Evolutionary conservation across 306 rosid species (phyloP).

Genomic region (Cucurbita ficifolia): DNA sequence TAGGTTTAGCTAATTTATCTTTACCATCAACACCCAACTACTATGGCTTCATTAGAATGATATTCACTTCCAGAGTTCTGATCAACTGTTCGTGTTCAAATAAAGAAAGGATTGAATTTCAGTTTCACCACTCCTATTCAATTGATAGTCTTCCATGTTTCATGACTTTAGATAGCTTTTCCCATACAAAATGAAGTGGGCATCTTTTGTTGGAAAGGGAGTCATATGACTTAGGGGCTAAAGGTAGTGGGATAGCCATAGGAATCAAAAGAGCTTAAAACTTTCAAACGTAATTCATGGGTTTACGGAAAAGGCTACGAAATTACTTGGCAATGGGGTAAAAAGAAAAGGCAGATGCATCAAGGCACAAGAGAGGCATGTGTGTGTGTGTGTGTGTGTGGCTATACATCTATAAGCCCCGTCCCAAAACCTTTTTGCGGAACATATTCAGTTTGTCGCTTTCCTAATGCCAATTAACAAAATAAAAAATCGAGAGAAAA

Average conservation of each 20-base stretch:
- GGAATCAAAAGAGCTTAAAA: neutral
- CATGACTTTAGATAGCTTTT: neutral
- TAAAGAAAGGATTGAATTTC: neutral
- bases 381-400: too few relatives aligned
- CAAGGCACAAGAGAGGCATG: neutral
- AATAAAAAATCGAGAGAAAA: neutral
- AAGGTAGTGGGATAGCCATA: neutral
- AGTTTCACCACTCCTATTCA: neutral
- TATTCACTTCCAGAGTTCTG: too few relatives aligned
- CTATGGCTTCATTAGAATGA: too few relatives aligned
- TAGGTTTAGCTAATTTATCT: neutral
- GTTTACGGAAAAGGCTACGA: neutral
- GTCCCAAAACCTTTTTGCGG: neutral
- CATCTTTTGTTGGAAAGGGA: conserved; percentile 6
- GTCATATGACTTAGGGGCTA: neutral
- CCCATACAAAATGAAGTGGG: conserved; percentile 10
- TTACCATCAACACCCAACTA: too few relatives aligned
- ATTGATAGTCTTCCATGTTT: neutral
- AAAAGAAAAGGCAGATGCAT: neutral
- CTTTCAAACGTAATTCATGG: neutral
- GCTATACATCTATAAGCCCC: neutral
- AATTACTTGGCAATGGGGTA: neutral
- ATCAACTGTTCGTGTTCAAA: neutral
- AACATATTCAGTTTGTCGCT: neutral
- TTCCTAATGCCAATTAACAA: neutral